Conservation (phyloP, 768 basidiomycete genomes). For the Russula sp. region DNA sequence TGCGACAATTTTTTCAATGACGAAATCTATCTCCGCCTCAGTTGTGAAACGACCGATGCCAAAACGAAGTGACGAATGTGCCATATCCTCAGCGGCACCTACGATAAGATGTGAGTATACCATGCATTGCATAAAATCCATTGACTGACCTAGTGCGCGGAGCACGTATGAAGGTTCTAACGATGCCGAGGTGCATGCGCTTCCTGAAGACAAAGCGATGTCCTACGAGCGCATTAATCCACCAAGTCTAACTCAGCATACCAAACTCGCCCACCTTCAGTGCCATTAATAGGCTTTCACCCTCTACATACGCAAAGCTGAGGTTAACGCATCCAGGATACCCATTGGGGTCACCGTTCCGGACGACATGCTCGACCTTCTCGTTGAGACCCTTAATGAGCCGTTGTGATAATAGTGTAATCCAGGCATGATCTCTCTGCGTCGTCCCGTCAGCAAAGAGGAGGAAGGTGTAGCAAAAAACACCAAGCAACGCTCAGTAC, state of each 20-base stretch:
- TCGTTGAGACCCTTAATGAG: conserved; percentile 78
- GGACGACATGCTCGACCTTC: conserved; percentile 84
- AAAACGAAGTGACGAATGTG: conserved; percentile 95
- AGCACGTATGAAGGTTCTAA: conserved; percentile 98
- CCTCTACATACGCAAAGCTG: conserved; percentile 95
- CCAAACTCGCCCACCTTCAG: conserved; percentile 64
- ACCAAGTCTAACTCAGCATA: not conserved
- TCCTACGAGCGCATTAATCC: conserved; percentile 51
- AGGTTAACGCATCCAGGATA: conserved; percentile 97
- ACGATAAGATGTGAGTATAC: conserved; percentile 14
- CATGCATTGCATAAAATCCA: not conserved
- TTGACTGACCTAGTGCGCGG: conserved; percentile 73
- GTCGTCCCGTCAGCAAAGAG: conserved; percentile 32
- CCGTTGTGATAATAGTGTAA: conserved; percentile 73
- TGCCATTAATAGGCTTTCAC: conserved; percentile 96
- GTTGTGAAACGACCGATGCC: conserved; percentile 98
- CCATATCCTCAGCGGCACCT: conserved; percentile 98
- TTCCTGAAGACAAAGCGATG: conserved; percentile 95
- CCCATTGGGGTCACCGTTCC: conserved; percentile 89
- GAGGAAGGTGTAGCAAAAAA: conserved; percentile 29
- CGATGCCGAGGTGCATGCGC: conserved; percentile 97
- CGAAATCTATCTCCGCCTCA: conserved; percentile 94
- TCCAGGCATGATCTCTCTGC: conserved; percentile 76
- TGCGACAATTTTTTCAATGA: conserved; percentile 79
- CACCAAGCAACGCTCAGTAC: conserved; percentile 62